Evolutionary conservation across 306 rosid genomes (phyloP).

Genomic region (Arachis stenosperma): DNA sequence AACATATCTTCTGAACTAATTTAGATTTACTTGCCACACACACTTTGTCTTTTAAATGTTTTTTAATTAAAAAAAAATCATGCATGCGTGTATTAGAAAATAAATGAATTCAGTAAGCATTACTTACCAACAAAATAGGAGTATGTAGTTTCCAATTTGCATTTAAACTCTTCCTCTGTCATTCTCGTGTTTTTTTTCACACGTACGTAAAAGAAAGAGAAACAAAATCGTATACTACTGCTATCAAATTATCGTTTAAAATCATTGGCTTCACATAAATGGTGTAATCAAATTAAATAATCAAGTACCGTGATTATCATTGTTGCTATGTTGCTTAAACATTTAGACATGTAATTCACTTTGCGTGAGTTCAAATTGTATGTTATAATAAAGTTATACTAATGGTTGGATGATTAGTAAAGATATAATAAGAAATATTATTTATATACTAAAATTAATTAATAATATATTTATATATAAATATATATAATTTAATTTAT

Average conservation of each 20-base stretch:
- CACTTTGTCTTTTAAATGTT: not conserved
- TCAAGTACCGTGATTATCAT: too few species aligned
- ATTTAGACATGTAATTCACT: not conserved
- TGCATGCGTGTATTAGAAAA: too few species aligned
- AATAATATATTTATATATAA: too few species aligned
- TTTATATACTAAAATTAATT: too few species aligned
- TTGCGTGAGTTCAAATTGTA: not conserved
- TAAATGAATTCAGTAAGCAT: not conserved
- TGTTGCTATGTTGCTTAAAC: not conserved
- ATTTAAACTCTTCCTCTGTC: not conserved
- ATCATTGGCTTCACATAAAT: too few species aligned
- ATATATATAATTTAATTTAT: too few species aligned
- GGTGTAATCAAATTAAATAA: too few species aligned
- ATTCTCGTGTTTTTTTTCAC: not conserved
- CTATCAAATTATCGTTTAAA: not conserved
- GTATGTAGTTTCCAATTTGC: constrained; percentile 19
- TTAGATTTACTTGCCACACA: not conserved
- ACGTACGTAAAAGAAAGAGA: not conserved
- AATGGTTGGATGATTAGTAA: not conserved
- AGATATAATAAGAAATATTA: too few species aligned
- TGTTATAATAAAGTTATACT: not conserved
- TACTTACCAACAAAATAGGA: not conserved
- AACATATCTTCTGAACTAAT: too few species aligned
- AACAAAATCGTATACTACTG: not conserved
- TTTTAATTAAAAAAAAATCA: not conserved